Evolutionary conservation across 352 stramenopile species (phyloP), one percentile per base, ranked within the genome.

Genomic region (Aphanomyces euteiches): DNA sequence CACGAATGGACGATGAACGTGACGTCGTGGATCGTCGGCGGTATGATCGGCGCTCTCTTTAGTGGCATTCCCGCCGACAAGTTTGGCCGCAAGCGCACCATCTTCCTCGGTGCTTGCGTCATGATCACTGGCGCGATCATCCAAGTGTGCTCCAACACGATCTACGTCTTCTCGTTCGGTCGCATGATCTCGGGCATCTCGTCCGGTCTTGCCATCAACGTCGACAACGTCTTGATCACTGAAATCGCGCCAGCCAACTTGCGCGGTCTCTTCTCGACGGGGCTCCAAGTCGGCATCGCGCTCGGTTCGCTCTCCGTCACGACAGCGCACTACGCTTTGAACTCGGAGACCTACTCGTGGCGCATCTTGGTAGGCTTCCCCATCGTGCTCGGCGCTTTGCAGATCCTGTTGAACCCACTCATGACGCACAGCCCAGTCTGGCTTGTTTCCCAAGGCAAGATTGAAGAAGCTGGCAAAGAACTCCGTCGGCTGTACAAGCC

Each of bases 101-200:
- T 82, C 72, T 75, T 76, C 69, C 19, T 57, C 59, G 80, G 80
- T 47, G 80, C 76, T 53, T 45, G 75, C 47, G 68, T 86, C 69
- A 87, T 87, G 78, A 80, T 82, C 7, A 40, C 69, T 6, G 79
- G 75, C 8, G 77, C 75, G 13, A 50, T 64, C 3, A 70, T 87
- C 5, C 75, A 85, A 43, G 75, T 75, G 13, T 67, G 67, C 0
- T 75, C 80, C 28, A 76, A 70, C 1, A 70, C 76, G 54, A 47
- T 85, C 21, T 82, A 75, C 40, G 56, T 74, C 15, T 85, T 84
- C 50, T 56, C 74, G 0, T 43, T 78, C 43, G 79, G 78, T 38
- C 78, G 78, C 12, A 69, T 82, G 56, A 70, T 90, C 41, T 74
- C 80, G 21, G 82, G 82, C 13, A 76, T 90, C 15, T 79, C 78